These are phyloP conservation scores for Nepenthes alata DNA, from an alignment of 179 eudicot genomes.

Conservation along the genomic window DNA sequence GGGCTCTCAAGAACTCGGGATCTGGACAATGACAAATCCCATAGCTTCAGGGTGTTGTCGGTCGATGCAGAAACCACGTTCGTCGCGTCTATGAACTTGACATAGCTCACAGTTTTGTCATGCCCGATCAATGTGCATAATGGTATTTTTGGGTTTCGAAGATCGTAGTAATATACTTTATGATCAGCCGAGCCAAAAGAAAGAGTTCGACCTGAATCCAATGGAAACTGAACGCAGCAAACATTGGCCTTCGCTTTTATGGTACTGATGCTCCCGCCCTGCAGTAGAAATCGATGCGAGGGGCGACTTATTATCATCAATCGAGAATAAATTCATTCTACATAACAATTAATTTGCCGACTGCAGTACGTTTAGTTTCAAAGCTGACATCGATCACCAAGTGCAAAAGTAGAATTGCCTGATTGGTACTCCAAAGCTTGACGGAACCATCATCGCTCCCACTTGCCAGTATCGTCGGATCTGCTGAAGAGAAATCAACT, in stretches of 20 bases:
- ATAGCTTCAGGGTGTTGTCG: constrained; percentile 83
- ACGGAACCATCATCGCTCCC: constrained; percentile 95
- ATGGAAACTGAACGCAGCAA: constrained; percentile 85
- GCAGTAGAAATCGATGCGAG: constrained; percentile 48
- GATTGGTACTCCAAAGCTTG: constrained; percentile 99
- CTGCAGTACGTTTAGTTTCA: constrained; percentile 77
- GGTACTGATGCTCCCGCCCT: constrained; percentile 80
- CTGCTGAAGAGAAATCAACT: constrained; percentile 79
- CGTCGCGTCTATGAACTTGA: constrained; percentile 80
- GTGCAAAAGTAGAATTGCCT: constrained; percentile 94
- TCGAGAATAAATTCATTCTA: constrained; percentile 17
- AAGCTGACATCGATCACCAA: constrained; percentile 72
- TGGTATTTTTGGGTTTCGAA: constrained; percentile 65
- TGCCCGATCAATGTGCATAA: constrained; percentile 78
- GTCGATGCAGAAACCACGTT: constrained; percentile 82
- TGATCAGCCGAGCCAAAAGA: constrained; percentile 98
- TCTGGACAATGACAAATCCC: constrained; percentile 77
- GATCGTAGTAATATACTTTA: constrained; percentile 76
- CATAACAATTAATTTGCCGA: constrained; percentile 39
- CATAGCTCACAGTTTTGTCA: constrained; percentile 86
- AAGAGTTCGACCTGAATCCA: constrained; percentile 60
- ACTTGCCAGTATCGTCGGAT: constrained; percentile 90
- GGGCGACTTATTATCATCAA: constrained; percentile 39
- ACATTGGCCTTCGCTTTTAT: constrained; percentile 90
- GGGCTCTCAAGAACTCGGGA: constrained; percentile 72